These are phyloP conservation scores for Dillenia suffruticosa DNA, from an alignment of 164 flowering plant genomes.

Conservation along the genomic window DNA sequence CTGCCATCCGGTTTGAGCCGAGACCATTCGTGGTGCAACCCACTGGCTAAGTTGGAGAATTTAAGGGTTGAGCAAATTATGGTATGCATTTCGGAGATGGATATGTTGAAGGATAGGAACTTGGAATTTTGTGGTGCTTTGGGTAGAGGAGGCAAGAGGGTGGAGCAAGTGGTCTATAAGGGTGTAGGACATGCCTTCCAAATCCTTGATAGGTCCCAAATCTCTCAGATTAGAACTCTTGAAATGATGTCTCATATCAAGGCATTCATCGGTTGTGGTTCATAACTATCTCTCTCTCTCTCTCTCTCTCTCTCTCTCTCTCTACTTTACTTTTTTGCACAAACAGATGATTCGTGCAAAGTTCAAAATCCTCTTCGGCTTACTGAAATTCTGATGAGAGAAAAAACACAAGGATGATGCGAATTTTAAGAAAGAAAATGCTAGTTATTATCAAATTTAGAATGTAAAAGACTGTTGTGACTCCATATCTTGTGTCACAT, in stretches of 20 bases:
- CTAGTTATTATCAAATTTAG: too few relatives aligned
- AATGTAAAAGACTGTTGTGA: too few relatives aligned
- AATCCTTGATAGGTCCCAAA: constrained; percentile 33
- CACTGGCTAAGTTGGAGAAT: constrained; percentile 20
- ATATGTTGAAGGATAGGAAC: constrained; percentile 46
- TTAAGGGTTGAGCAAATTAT: constrained; percentile 20
- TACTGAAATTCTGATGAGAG: too few relatives aligned
- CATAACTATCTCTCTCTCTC: neutral
- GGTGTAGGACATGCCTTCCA: constrained; percentile 67
- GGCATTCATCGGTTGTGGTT: constrained; percentile 25
- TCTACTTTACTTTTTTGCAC: too few relatives aligned
- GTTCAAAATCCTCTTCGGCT: too few relatives aligned
- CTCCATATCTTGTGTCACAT: too few relatives aligned
- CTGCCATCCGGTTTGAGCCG: constrained; percentile 39
- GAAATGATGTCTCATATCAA: constrained; percentile 42
- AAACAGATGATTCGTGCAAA: too few relatives aligned
- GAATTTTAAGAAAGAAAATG: too few relatives aligned
- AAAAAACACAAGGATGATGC: too few relatives aligned
- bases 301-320: too few relatives aligned
- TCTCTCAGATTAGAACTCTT: constrained; percentile 24
- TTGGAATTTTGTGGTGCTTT: constrained; percentile 37
- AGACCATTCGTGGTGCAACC: constrained; percentile 53
- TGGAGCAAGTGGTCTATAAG: constrained; percentile 30
- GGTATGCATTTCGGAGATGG: constrained; percentile 49
- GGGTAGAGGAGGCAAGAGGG: constrained; percentile 31